These are phyloP conservation scores for Plasmodium gallinaceum DNA, from an alignment of 169 alveolate genomes.

Conservation along the genomic window DNA sequence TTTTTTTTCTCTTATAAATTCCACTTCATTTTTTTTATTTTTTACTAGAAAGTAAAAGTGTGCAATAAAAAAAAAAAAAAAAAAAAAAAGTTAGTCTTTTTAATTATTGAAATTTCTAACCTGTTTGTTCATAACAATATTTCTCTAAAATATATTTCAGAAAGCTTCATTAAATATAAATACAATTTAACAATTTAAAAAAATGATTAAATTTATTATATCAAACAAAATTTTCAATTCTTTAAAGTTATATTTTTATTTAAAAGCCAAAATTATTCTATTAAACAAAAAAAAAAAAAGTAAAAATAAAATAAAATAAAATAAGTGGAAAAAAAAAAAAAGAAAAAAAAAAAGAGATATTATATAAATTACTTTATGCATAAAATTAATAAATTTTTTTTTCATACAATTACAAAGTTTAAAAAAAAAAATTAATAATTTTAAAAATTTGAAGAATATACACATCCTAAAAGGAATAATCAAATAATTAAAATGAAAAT, in stretches of 20 bases:
- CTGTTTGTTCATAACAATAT: no score
- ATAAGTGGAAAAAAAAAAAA: conserved; percentile 1
- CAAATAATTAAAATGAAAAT: no score
- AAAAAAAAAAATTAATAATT: not conserved
- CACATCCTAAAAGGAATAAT: no score
- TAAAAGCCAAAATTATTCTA: not conserved
- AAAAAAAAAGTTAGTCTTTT: not conserved
- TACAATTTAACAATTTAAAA: no score
- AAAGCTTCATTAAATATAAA: no score
- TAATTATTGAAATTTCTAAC: no score
- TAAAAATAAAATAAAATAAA: not conserved
- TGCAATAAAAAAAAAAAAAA: not conserved
- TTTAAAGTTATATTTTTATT: not conserved
- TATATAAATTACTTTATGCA: not conserved
- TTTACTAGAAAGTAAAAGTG: not conserved
- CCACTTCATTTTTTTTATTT: not conserved
- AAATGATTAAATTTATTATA: no score
- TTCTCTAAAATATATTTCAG: no score
- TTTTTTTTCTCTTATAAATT: not conserved
- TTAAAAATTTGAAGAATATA: no score
- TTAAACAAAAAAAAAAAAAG: not conserved
- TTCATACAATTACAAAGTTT: no score
- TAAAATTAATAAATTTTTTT: not conserved
- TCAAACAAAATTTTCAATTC: not conserved
- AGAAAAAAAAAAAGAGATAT: conserved; percentile 4